Conservation (phyloP, 768 basidiomycete genomes). For the Leucocoprinus sp. region DNA sequence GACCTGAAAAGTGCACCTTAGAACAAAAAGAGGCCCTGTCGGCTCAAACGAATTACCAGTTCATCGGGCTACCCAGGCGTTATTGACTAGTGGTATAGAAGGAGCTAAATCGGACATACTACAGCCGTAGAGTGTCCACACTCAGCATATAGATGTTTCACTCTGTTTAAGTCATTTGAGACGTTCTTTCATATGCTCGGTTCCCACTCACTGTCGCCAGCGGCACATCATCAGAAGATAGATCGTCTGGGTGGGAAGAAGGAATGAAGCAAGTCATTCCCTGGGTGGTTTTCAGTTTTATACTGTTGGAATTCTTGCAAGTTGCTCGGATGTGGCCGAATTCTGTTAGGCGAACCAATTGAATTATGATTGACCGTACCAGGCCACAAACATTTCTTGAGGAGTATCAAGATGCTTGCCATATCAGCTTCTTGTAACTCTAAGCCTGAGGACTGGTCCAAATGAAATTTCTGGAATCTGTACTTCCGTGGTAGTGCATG, state of each 20-base stretch:
- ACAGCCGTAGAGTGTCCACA: constrained; percentile 45
- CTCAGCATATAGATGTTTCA: constrained; percentile 50
- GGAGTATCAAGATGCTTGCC: constrained; percentile 7
- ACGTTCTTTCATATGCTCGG: neutral
- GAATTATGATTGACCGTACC: constrained; percentile 4
- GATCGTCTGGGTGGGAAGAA: constrained; percentile 16
- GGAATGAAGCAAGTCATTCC: constrained; percentile 14
- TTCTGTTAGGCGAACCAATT: neutral
- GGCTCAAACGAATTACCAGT: constrained; percentile 33
- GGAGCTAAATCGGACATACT: neutral
- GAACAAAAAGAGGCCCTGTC: constrained; percentile 2
- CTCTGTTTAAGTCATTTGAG: constrained; percentile 29
- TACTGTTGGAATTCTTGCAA: neutral
- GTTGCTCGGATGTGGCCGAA: neutral
- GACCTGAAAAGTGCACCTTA: constrained; percentile 33
- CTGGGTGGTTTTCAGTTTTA: constrained; percentile 9
- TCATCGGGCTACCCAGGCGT: constrained; percentile 42
- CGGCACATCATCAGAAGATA: constrained; percentile 47
- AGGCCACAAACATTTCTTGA: neutral
- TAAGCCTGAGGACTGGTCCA: no score
- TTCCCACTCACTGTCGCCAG: constrained; percentile 55
- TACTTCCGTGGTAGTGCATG: neutral
- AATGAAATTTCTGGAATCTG: neutral
- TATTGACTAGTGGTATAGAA: neutral
- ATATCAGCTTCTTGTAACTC: no score